Conservation (phyloP, 1,139 yeast species). For the Torulaspora globosa region DNA sequence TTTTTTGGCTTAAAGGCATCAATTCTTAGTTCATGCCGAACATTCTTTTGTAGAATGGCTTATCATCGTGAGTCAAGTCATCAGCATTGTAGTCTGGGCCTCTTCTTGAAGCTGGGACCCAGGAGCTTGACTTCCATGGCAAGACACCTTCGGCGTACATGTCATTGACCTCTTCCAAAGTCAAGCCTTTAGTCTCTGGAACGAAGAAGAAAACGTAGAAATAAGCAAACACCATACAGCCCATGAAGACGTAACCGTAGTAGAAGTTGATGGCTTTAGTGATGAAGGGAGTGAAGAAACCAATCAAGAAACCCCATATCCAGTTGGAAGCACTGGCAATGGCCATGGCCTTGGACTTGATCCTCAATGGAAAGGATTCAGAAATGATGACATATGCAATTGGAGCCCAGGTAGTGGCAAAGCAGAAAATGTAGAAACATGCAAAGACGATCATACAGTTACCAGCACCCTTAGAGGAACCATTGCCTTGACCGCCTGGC, state of each 20-base stretch:
- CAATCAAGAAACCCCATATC: slow-evolving; percentile 70
- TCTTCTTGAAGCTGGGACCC: slow-evolving; percentile 36
- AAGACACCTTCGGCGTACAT: slow-evolving; percentile 42
- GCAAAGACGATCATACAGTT: slow-evolving; percentile 72
- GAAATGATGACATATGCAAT: slow-evolving; percentile 66
- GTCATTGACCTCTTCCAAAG: slow-evolving; percentile 66
- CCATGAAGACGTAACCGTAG: slow-evolving; percentile 71
- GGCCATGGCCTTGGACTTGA: slow-evolving; percentile 72
- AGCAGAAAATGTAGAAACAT: slow-evolving; percentile 70
- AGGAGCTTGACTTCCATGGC: slow-evolving; percentile 44
- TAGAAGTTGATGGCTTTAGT: slow-evolving; percentile 39
- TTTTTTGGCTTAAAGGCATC: neutral
- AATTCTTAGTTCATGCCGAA: slow-evolving; percentile 13
- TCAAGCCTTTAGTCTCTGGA: slow-evolving; percentile 64
- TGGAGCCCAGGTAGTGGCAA: slow-evolving; percentile 83
- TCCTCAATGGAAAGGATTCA: slow-evolving; percentile 71
- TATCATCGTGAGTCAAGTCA: slow-evolving; percentile 18
- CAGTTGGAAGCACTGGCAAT: slow-evolving; percentile 68
- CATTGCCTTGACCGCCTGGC: slow-evolving; percentile 55
- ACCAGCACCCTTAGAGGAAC: slow-evolving; percentile 52
- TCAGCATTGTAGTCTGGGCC: slow-evolving; percentile 21
- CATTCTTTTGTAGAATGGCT: slow-evolving; percentile 27
- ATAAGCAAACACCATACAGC: slow-evolving; percentile 55
- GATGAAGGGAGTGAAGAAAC: slow-evolving; percentile 69
- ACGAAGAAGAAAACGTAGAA: slow-evolving; percentile 61